Evolutionary conservation across 2,329 filamentous ascomycete genomes (phyloP), one percentile per base, ranked within the genome.

Genomic region (Sporothrix mexicana): DNA sequence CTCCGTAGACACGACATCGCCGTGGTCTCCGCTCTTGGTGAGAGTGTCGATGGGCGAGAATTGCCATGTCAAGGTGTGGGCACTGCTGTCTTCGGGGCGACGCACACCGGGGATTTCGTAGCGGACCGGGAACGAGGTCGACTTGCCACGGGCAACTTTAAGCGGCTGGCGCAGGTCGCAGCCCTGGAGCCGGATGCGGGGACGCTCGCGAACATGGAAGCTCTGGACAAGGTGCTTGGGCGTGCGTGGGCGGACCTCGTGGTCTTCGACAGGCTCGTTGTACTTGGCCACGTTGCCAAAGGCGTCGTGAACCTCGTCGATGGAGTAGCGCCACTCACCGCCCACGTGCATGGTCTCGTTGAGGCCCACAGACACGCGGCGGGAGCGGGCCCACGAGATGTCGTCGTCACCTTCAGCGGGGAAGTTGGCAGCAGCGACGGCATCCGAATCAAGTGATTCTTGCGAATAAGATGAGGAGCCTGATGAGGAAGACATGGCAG

Each of bases 261-360:
- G 84, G n/a, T 96, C 92, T 57, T 96, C 92, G 15, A 87, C 84
- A 2, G 86, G 81, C 3, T 85, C 83, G 2, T 87, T 84, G 79
- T 97, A 99, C 75, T 90, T 92, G 73, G 95, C 91, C 51, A 92
- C 83, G 78, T 99, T 99, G 64, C 95, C 95, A 76, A 95, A 92
- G 2, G 90, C 95, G 83, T 99, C 96, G 74, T 93, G 90, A 9
- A 99, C 93, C 80, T 98, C 93, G 77, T 98, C 93, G 70, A 99
- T 90, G 0, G 92, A 91, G 79, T 98, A 99, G 74, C 92, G 87
- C 95, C 95, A 98, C 70, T 90, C 87, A 17, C 95, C 96, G 69
- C 92, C 88, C 7, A 87, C 86, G 67, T 89, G 89, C 83, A 99
- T 90, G 5, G 95, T 95, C 81, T 99, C 97, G 78, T 97, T 98